Evolutionary conservation across 371 early-diverging fungal species (phyloP).

Genomic region (Mortierella sp.): DNA sequence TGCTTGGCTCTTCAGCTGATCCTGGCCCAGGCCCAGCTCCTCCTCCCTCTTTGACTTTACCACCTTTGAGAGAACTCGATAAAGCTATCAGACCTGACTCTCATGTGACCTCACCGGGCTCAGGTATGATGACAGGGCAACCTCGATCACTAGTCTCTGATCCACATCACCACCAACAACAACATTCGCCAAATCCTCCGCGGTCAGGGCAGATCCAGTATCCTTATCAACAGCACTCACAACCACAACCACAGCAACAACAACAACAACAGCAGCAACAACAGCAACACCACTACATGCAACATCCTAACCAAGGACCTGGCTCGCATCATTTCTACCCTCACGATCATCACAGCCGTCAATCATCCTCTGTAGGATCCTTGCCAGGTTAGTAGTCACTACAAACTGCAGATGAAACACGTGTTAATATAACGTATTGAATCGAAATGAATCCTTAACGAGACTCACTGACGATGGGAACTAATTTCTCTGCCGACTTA

Average conservation of each 20-base stretch:
- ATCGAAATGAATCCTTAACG: not conserved
- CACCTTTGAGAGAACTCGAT: slow-evolving; percentile 45
- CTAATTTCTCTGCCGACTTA: too few species aligned
- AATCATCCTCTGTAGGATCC: slow-evolving; percentile 42
- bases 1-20: slow-evolving; percentile 34
- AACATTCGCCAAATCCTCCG: not conserved
- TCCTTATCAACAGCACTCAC: slow-evolving; percentile 1
- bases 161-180: slow-evolving; percentile 17
- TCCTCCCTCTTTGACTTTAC: slow-evolving; percentile 50
- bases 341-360: slow-evolving; percentile 40
- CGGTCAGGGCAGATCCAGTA: not conserved
- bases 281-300: slow-evolving; percentile 10
- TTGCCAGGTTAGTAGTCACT: slow-evolving; percentile 32
- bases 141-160: slow-evolving; percentile 24
- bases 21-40: slow-evolving; percentile 38
- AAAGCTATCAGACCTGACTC: slow-evolving; percentile 34
- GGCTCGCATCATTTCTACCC: slow-evolving; percentile 21
- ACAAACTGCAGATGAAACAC: not conserved
- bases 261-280: slow-evolving; percentile 5
- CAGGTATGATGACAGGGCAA: not conserved
- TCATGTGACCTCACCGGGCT: slow-evolving; percentile 5
- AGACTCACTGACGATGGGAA: not conserved
- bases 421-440: not conserved
- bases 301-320: slow-evolving; percentile 15
- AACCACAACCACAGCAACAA: slow-evolving; percentile 10